Base-by-base conservation (phyloP, 2,329 filamentous ascomycete genomes). In the Bipolaris cookei region DNA sequence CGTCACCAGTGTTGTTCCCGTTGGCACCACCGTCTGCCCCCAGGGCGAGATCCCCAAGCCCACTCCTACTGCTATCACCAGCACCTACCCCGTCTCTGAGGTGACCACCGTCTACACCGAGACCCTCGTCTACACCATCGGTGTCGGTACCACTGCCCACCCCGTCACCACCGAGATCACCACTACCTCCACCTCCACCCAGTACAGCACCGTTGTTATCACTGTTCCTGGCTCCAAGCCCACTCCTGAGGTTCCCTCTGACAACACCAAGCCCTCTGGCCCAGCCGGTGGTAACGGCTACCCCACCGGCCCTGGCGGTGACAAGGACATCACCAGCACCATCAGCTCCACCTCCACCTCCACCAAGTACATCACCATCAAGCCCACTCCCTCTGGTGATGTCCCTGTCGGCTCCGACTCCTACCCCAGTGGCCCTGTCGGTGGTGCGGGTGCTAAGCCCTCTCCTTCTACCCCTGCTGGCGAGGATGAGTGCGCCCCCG, bases 11-110 rank as follows among this genome's bases (percentile, higher is more conserved):
- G 71, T 76, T 59, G 63, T 80, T 37, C 63, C 77, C 30, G 64
- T 78, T 45, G 75, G 75, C 41, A 82, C 79, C 54, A 81, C 79
- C 37, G 70, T 81, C 68, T 81, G 79, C 70, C 75, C 78, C 35
- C 61, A 64, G 58, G 59, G 52, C 51, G 63, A 59, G 42, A 50
- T 58, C 18, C 54, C 60, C 43, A 57, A 63, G 58, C 54, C 63
- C 13, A 56, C 50, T 42, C 58, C 62, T 11, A 61, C 53, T 44
- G 59, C 63, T 35, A 44, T 58, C 25, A 63, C 61, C 58, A 67
- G 51, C 60, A 43, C 58, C 41, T 57, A 56, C 58, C 67, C 68
- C 34, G 62, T 68, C 47, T 66, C 67, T 35, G 67, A 71, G 67
- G 61, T 68, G 45, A 63, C 63, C 62, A 66, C 72, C 51, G 75